These are phyloP conservation scores for Dictyostelium citrinum DNA, from an alignment of 78 protist species.

Conservation along the genomic window DNA sequence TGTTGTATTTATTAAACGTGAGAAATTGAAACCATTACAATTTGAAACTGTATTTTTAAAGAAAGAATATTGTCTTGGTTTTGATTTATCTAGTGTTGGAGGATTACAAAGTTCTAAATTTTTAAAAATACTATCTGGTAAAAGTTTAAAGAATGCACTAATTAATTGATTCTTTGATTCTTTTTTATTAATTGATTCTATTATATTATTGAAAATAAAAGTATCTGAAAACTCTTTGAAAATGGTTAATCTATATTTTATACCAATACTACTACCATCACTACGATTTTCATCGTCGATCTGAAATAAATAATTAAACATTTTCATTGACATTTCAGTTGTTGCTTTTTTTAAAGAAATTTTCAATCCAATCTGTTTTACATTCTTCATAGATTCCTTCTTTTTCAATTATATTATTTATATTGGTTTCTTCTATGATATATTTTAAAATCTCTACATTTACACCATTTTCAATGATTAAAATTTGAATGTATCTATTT, in stretches of 20 bases:
- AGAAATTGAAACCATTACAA: background rate
- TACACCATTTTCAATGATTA: background rate
- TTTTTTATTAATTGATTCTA: background rate
- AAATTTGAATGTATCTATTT: background rate
- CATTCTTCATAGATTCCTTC: background rate
- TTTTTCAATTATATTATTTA: background rate
- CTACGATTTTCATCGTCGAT: background rate
- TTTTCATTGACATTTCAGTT: background rate
- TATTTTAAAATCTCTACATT: background rate
- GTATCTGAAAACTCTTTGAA: background rate
- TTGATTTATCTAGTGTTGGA: background rate
- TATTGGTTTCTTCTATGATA: background rate
- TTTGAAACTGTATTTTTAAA: background rate
- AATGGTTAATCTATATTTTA: background rate
- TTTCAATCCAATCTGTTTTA: background rate
- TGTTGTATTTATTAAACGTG: background rate
- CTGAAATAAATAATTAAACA: background rate
- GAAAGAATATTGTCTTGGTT: background rate
- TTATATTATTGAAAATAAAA: background rate
- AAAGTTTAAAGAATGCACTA: background rate
- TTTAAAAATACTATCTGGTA: background rate
- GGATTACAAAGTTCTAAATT: background rate
- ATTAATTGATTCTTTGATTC: background rate
- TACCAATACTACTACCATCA: no score
- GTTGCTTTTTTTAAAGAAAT: background rate